These are phyloP conservation scores for Aristolochia fimbriata DNA, from an alignment of 164 flowering plant genomes.

Conservation along the genomic window DNA sequence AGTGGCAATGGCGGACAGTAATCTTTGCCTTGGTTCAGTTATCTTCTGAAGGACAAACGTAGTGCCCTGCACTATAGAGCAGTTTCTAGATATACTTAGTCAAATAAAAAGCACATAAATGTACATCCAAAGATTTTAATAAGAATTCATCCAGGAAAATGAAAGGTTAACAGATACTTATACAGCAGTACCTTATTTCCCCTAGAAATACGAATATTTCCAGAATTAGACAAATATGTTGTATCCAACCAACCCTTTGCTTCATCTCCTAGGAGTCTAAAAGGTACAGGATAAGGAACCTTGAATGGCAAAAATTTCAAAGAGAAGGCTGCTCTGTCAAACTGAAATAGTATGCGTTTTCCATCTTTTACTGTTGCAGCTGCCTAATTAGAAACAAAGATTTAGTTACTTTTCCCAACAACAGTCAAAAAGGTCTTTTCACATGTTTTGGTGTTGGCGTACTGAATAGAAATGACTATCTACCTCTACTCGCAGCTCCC, in stretches of 20 bases:
- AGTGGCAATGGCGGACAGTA: conserved; percentile 60
- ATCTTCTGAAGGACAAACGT: conserved; percentile 93
- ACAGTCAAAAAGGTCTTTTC: no score
- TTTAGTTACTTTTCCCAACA: no score
- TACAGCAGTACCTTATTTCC: conserved; percentile 71
- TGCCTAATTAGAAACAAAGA: conserved; percentile 37
- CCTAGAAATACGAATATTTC: conserved; percentile 82
- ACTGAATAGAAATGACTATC: background rate
- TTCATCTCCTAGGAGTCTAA: conserved; percentile 92
- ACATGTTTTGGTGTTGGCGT: no score
- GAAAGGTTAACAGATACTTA: background rate
- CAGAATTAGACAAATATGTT: conserved; percentile 77
- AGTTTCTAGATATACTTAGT: no score
- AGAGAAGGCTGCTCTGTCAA: conserved; percentile 92
- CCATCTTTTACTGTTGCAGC: conserved; percentile 74
- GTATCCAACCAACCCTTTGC: conserved; percentile 98
- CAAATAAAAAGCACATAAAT: no score
- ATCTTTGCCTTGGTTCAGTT: conserved; percentile 68
- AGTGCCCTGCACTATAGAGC: conserved; percentile 89
- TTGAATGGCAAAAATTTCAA: conserved; percentile 87
- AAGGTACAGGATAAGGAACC: conserved; percentile 98
- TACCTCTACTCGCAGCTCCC: conserved; percentile 98
- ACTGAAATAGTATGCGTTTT: conserved; percentile 69
- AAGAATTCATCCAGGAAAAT: background rate
- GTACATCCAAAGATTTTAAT: no score